phyloP scores from a whole-genome alignment of 441 rosid genomes.

The Lepidium campestre region DNA sequence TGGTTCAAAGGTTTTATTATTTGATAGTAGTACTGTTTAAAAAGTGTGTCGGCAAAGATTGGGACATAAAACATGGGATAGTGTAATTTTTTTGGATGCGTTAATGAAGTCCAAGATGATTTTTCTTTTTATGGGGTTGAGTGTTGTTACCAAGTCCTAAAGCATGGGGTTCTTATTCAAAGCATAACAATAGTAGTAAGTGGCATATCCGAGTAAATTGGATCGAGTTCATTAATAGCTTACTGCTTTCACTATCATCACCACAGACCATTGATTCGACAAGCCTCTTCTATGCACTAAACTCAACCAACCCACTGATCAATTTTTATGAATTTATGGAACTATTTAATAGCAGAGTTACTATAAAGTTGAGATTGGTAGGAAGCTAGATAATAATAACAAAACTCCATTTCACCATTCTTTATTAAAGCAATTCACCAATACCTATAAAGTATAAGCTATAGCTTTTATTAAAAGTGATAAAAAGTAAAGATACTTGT shows the following conservation, averaged over 20 bases:
- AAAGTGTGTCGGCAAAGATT: not conserved
- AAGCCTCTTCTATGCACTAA: not conserved
- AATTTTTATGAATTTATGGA: not conserved
- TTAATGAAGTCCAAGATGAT: not conserved
- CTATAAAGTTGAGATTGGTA: not conserved
- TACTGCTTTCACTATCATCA: not conserved
- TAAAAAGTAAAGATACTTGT: not conserved
- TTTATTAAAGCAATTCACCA: not conserved
- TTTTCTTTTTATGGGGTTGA: not conserved
- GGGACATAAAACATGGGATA: not conserved
- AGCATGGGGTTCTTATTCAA: not conserved
- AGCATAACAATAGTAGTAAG: not conserved
- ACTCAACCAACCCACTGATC: constrained; percentile 17
- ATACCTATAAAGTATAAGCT: not conserved
- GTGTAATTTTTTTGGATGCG: not conserved
- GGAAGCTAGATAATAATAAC: not conserved
- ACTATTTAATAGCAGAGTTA: not conserved
- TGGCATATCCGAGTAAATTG: not conserved
- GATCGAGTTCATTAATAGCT: not conserved
- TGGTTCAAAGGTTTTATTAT: not conserved
- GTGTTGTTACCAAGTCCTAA: not conserved
- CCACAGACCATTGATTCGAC: not conserved
- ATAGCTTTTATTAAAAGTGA: not conserved
- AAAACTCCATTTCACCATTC: not conserved
- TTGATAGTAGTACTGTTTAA: not conserved